Evolutionary conservation across 2,329 filamentous ascomycete genomes (phyloP), one percentile per base, ranked within the genome.

Genomic region (Dactylella cylindrospora): DNA sequence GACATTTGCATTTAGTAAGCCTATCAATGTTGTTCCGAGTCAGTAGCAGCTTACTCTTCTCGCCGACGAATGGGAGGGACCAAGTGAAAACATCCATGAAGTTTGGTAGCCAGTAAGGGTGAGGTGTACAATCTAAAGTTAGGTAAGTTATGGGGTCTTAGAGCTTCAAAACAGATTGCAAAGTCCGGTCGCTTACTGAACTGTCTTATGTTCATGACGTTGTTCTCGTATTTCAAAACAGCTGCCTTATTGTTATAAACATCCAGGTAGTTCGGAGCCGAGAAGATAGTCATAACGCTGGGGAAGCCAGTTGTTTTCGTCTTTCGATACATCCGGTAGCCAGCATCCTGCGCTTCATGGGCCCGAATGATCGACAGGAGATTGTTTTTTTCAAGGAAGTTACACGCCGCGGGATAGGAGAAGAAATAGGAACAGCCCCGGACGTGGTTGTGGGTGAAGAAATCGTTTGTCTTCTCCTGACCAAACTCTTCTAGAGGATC

Each of bases 1-100:
- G 5, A 22, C 35, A 26, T 26, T 33, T 15, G 44, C 31, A 44
- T 35, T 22, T 12, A n/a, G 17, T 45, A 40, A 17, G 13, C 8
- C 25, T 29, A 17, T 47, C 20, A 28, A 29, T 13, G 8, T 26
- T 15, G 10, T 32, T 20, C 19, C 9, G 19, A 19, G 8, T 15
- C 19, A 17, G 19, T 9, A 32, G 77, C 31, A 26, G 55, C 64
- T 39, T 57, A 70, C 68, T 70, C 80, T 98, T 98, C 75, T 98
- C 93, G 65, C 93, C 91, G 19, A 98, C 93, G 75, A 98, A 98
- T 0, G 93, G 93, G 62, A 98, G 79, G 26, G 93, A 98, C 93
- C 93, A 98, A n/a, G 93, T 98, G 73, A 98, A 98, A 66, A 98
- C 93, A 71, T 98, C 93, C 93, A 98, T 98, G 73, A 98, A 98